Conservation (phyloP, 164 flowering plant genomes). For the Chloranthus sessilifolius region DNA sequence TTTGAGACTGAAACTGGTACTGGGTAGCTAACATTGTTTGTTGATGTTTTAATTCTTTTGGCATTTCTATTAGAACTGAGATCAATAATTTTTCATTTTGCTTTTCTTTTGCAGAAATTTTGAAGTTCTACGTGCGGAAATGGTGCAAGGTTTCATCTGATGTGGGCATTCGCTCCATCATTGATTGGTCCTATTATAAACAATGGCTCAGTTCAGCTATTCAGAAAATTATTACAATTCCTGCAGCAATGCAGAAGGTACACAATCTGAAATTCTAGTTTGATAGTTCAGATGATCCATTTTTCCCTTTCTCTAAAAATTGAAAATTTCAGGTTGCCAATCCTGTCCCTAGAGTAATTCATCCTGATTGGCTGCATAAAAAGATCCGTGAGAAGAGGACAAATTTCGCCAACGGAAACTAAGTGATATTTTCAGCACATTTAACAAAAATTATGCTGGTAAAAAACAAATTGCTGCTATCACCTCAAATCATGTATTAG, state of each 20-base stretch:
- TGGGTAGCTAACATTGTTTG: constrained; percentile 7
- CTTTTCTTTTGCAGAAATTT: constrained; percentile 48
- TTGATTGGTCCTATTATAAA: constrained; percentile 99
- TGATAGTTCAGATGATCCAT: not conserved
- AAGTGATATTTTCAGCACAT: constrained; percentile 62
- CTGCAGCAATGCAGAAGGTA: constrained; percentile 99
- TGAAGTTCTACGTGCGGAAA: constrained; percentile 70
- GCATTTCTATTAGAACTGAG: not conserved
- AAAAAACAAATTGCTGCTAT: constrained; percentile 15
- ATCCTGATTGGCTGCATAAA: constrained; percentile 98
- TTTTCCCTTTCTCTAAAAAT: not conserved
- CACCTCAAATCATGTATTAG: constrained; percentile 14
- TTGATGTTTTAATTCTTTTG: not conserved
- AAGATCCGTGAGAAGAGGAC: constrained; percentile 96
- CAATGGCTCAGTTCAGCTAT: constrained; percentile 94
- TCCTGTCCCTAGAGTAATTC: constrained; percentile 95
- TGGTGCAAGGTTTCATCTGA: constrained; percentile 97
- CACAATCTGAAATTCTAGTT: constrained; percentile 1
- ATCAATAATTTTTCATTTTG: constrained; percentile 3
- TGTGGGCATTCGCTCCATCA: constrained; percentile 75
- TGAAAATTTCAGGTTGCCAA: constrained; percentile 61
- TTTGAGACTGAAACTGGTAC: constrained; percentile 88
- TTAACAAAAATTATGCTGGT: constrained; percentile 25
- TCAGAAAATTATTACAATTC: constrained; percentile 95
- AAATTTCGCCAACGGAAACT: constrained; percentile 85